Percentiles rank a stretch among this genome's conserved stretches.
Conservation (phyloP, 495 filamentous ascomycete species). For the Talaromyces nanjingensis region DNA sequence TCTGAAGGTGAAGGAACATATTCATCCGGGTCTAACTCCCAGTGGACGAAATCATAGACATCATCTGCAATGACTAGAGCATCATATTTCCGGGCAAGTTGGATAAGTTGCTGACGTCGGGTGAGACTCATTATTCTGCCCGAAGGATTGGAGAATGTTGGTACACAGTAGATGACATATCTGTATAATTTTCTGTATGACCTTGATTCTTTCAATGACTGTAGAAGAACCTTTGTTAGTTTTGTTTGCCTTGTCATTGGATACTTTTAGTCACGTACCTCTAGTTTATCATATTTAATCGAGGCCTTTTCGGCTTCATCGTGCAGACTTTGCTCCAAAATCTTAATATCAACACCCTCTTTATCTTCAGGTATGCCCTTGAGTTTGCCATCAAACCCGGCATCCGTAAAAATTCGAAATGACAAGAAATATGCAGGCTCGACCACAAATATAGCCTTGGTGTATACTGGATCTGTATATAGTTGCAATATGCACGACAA, state of each 20-base stretch:
- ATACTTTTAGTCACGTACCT: neutral
- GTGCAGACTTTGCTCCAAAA: constrained; percentile 36
- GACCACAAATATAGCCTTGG: constrained; percentile 56
- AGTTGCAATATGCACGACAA: constrained; percentile 53
- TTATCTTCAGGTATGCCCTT: constrained; percentile 57
- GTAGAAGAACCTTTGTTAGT: neutral
- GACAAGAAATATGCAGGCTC: constrained; percentile 64
- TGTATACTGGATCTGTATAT: constrained; percentile 61
- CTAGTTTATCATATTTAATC: constrained; percentile 8
- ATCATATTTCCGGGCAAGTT: constrained; percentile 50
- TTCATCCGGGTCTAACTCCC: constrained; percentile 16
- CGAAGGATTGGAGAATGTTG: constrained; percentile 58
- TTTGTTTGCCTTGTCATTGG: neutral
- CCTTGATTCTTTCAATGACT: constrained; percentile 20
- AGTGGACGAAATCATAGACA: constrained; percentile 67
- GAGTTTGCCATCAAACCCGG: constrained; percentile 44
- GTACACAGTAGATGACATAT: constrained; percentile 62
- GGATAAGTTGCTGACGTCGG: constrained; percentile 42
- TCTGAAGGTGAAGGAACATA: neutral
- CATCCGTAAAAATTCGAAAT: constrained; percentile 61
- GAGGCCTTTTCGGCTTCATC: constrained; percentile 6
- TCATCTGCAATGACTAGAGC: constrained; percentile 61
- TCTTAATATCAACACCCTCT: constrained; percentile 52
- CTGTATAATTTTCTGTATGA: constrained; percentile 50
- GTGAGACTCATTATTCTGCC: constrained; percentile 51